phyloP scores from a whole-genome alignment of 306 rosid genomes.

The Trifolium dubium region DNA sequence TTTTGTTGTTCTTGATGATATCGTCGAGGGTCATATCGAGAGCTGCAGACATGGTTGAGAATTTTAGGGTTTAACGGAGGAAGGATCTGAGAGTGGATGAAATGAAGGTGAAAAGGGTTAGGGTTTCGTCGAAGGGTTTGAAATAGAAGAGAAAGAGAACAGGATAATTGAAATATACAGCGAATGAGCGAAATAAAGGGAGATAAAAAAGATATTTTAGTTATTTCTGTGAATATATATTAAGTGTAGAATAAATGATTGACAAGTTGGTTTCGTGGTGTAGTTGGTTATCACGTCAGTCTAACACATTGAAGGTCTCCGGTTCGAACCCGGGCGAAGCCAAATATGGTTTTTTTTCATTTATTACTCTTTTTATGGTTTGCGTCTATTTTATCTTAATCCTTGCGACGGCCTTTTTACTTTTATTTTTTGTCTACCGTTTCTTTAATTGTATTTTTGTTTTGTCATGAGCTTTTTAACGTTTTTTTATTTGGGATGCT shows the following conservation, averaged over 20 bases:
- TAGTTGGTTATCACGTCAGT: slow-evolving; percentile 56
- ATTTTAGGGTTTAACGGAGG: neutral
- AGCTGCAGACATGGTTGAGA: slow-evolving; percentile 63
- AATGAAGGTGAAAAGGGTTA: slow-evolving; percentile 3
- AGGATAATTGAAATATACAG: neutral
- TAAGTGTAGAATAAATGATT: accelerated
- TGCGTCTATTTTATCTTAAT: too few species aligned
- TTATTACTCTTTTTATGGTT: neutral
- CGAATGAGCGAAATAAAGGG: neutral
- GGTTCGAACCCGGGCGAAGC: slow-evolving; percentile 75
- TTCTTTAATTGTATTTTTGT: too few species aligned
- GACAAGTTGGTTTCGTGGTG: slow-evolving; percentile 31
- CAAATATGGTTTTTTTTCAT: neutral
- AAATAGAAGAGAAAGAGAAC: too few species aligned
- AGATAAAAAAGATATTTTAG: neutral
- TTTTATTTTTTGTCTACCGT: too few species aligned
- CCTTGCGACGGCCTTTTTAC: too few species aligned
- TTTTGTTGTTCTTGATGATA: slow-evolving; percentile 81
- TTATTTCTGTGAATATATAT: neutral
- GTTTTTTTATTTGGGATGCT: too few species aligned
- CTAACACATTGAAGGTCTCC: slow-evolving; percentile 91
- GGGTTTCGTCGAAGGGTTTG: slow-evolving; percentile 35
- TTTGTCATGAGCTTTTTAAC: too few species aligned
- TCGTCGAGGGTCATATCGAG: slow-evolving; percentile 89
- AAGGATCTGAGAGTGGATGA: slow-evolving; percentile 6